Conservation (phyloP, 345 rosid genomes). For the Heritiera littoralis region DNA sequence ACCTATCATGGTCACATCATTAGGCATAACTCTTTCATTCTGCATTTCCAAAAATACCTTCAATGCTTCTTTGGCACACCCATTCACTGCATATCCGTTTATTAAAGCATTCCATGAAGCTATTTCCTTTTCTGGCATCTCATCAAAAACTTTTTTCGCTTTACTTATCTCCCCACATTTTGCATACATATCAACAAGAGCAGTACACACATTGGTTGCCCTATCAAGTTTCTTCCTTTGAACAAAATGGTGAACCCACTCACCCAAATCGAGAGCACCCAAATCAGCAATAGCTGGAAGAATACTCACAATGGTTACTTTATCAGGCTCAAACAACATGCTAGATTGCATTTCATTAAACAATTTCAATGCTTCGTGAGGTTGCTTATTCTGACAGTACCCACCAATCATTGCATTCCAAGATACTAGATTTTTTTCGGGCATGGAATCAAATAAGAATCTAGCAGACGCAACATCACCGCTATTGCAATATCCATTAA, state of each 20-base stretch:
- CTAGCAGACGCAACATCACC: slow-evolving; percentile 58
- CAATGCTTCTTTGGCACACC: slow-evolving; percentile 61
- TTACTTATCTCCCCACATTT: slow-evolving; percentile 67
- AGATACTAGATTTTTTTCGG: slow-evolving; percentile 59
- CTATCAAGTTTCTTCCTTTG: slow-evolving; percentile 52
- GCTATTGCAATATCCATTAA: slow-evolving; percentile 59
- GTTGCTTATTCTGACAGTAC: slow-evolving; percentile 60
- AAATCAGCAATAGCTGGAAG: slow-evolving; percentile 76
- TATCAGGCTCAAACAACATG: slow-evolving; percentile 57
- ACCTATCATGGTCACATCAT: slow-evolving; percentile 63
- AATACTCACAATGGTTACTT: slow-evolving; percentile 61
- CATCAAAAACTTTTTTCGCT: slow-evolving; percentile 51
- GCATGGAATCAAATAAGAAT: slow-evolving; percentile 66
- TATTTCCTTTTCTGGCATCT: slow-evolving; percentile 45
- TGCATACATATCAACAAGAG: slow-evolving; percentile 80
- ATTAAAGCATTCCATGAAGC: slow-evolving; percentile 84
- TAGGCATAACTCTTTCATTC: slow-evolving; percentile 48
- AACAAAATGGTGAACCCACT: slow-evolving; percentile 58
- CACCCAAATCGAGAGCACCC: slow-evolving; percentile 69
- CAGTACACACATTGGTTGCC: slow-evolving; percentile 55
- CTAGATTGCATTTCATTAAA: slow-evolving; percentile 64
- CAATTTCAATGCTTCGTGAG: slow-evolving; percentile 64
- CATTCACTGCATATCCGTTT: slow-evolving; percentile 69
- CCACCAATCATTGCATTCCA: slow-evolving; percentile 88
- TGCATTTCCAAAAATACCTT: slow-evolving; percentile 50